A percentile compares a stretch with the other conserved stretches of the same genome.
Conservation (phyloP, 1,284 basidiomycete species). For the Cryptococcus depauperatus region DNA sequence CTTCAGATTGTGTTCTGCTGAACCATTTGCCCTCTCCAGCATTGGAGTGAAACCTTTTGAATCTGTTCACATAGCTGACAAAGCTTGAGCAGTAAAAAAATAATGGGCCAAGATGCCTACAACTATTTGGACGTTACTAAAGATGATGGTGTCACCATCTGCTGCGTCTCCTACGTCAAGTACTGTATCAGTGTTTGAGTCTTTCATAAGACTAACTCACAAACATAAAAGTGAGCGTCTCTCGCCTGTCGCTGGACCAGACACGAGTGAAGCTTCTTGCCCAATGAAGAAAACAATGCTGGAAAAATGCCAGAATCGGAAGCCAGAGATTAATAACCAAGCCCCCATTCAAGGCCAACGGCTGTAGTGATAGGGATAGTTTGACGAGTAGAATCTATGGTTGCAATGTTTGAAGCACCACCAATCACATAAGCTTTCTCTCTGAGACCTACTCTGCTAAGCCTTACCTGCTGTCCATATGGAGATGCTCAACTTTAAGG, state of each 20-base stretch:
- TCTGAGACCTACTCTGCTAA: no score
- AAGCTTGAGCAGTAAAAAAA: constrained; percentile 22
- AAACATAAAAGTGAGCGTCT: constrained; percentile 38
- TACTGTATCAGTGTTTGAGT: constrained; percentile 11
- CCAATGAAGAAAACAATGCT: no score
- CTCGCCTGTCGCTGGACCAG: constrained; percentile 19
- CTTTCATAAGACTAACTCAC: constrained; percentile 36
- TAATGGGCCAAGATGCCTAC: constrained; percentile 32
- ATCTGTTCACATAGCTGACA: constrained; percentile 33
- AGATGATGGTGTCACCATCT: constrained; percentile 40
- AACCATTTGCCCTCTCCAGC: constrained; percentile 21
- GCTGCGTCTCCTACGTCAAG: constrained; percentile 30
- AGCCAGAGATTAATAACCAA: constrained; percentile 37
- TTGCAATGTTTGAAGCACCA: constrained; percentile 40
- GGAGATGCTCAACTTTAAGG: no score
- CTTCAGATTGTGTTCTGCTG: constrained; percentile 15
- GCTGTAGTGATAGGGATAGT: constrained; percentile 39
- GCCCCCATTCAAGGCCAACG: constrained; percentile 37
- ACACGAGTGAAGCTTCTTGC: no score
- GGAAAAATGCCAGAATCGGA: constrained; percentile 36
- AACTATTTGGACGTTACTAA: constrained; percentile 31
- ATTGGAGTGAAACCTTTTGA: constrained; percentile 18
- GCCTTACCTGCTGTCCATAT: no score
- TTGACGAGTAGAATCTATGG: constrained; percentile 30
- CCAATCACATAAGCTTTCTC: no score